Conservation (phyloP, 192 early-diverging fungal species). For the Pilaira anomala region DNA sequence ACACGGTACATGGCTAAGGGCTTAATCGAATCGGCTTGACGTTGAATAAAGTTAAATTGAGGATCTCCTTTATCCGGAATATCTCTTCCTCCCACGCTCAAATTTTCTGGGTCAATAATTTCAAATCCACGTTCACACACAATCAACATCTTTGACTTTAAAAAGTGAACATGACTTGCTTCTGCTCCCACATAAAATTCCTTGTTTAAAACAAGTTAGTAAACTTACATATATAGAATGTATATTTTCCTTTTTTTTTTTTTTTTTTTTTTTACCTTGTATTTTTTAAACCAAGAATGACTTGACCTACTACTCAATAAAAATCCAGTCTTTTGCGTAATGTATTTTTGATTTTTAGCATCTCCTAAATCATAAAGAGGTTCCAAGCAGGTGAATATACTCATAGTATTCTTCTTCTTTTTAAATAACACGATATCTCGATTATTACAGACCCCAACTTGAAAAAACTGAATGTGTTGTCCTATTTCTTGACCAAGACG, state of each 20-base stretch:
- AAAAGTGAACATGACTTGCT: slow-evolving; percentile 80
- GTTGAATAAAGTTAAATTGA: slow-evolving; percentile 76
- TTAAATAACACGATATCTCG: slow-evolving; percentile 24
- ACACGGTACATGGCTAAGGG: slow-evolving; percentile 86
- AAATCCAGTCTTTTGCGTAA: slow-evolving; percentile 15
- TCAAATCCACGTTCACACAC: slow-evolving; percentile 94
- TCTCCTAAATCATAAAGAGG: slow-evolving; percentile 30
- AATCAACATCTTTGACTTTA: slow-evolving; percentile 84
- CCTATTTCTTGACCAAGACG: slow-evolving; percentile 28
- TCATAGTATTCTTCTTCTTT: slow-evolving; percentile 25
- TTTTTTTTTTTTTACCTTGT: slow-evolving; percentile 17
- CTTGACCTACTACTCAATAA: slow-evolving; percentile 10
- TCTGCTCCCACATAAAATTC: slow-evolving; percentile 95
- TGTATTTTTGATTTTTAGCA: slow-evolving; percentile 22
- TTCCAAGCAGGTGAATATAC: slow-evolving; percentile 24
- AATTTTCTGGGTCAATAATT: slow-evolving; percentile 83
- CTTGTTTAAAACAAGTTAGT: too few species aligned
- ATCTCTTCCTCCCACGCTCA: slow-evolving; percentile 69
- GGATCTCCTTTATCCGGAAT: slow-evolving; percentile 81
- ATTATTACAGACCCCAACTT: slow-evolving; percentile 24
- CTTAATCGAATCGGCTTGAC: slow-evolving; percentile 63
- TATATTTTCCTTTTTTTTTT: background rate
- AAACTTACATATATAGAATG: background rate
- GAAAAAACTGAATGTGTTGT: slow-evolving; percentile 28
- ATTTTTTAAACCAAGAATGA: slow-evolving; percentile 26